Evolutionary conservation across 2,329 filamentous ascomycete species (phyloP).

Genomic region (Cladophialophora carrionii): DNA sequence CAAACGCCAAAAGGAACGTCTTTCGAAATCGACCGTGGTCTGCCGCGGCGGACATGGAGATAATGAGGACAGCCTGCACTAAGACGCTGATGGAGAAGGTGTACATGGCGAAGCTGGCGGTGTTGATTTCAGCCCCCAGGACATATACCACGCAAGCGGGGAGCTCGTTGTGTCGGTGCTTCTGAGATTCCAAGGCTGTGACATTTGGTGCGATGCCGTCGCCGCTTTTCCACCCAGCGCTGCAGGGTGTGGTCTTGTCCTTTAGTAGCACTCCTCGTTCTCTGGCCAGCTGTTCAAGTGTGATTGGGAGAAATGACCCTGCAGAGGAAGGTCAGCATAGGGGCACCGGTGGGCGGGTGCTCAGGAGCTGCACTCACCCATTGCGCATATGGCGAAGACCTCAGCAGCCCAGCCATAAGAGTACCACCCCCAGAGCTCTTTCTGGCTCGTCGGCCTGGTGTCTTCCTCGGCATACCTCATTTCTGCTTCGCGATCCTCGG

Average conservation of each 20-base stretch:
- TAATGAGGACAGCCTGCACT: conserved; percentile 84
- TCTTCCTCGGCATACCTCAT: conserved; percentile 78
- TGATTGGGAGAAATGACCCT: conserved; percentile 95
- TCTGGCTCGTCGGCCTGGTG: conserved; percentile 79
- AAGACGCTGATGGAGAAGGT: conserved; percentile 93
- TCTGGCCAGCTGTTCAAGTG: conserved; percentile 87
- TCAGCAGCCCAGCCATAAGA: conserved; percentile 95
- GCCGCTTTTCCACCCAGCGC: conserved; percentile 55
- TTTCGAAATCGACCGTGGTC: conserved; percentile 94
- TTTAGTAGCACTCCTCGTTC: conserved; percentile 86
- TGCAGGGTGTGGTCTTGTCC: conserved; percentile 76
- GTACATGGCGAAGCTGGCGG: conserved; percentile 97
- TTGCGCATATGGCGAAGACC: conserved; percentile 90
- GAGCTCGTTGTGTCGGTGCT: conserved; percentile 32
- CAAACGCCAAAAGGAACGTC: conserved; percentile 82
- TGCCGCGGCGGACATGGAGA: conserved; percentile 93
- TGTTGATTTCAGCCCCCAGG: conserved; percentile 85
- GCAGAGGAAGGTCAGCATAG: conserved; percentile 17
- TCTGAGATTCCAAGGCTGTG: conserved; percentile 35
- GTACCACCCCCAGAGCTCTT: conserved; percentile 93
- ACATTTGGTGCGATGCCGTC: conserved; percentile 41
- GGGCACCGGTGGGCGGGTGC: neutral
- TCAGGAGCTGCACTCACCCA: conserved; percentile 53
- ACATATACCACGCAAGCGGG: conserved; percentile 74
- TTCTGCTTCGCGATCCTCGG: conserved; percentile 37